Evolutionary conservation across 257 asterid species (phyloP), one percentile per base, ranked within the genome.

Genomic region (Solanum ossicruentum): DNA sequence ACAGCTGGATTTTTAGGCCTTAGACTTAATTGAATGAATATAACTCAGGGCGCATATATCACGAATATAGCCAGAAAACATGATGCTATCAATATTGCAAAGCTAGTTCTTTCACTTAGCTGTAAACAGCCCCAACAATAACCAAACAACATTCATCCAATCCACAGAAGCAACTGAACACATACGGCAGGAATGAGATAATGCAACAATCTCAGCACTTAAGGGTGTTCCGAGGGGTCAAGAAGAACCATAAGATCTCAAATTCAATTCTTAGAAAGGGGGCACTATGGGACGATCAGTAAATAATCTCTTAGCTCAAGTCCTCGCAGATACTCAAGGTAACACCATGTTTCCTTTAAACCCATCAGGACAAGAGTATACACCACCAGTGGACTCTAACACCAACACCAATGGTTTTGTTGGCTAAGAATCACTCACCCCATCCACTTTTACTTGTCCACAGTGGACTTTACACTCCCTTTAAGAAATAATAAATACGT

Each of bases 201-300:
- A 20, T 71, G 20, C 80, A 43, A 71, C 80, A 71, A 20, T n/a
- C 56, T n/a, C 56, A 80, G 58, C 87, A 93, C 97, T 93, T 84
- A 67, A 67, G 43, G 75, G 61, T 56, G 61, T 5, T 9, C 10
- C 21, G 2, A 17, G 21, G 7, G 61, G 49, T 67, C 75, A 15
- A 67, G 47, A 28, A 15, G 73, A 67, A 67, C 21, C 75, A 67
- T 28, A 11, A 66, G 12, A 12, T 18, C n/a, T 28, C 7, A 26
- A 63, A 11, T 26, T 63, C 20, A 63, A 63, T 63, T 12, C 20
- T 63, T 18, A 12, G 54, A 12, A 47, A 10, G 5, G 54, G 54
- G 15, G 54, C 13, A 49, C 15, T 49, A 49, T 49, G 54, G 54
- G 15, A 49, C 54, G 15, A 49, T 49, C 13, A 49, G 13, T 49